These are phyloP conservation scores for Mycena sanguinolenta DNA, from an alignment of 768 basidiomycete genomes.

Conservation along the genomic window DNA sequence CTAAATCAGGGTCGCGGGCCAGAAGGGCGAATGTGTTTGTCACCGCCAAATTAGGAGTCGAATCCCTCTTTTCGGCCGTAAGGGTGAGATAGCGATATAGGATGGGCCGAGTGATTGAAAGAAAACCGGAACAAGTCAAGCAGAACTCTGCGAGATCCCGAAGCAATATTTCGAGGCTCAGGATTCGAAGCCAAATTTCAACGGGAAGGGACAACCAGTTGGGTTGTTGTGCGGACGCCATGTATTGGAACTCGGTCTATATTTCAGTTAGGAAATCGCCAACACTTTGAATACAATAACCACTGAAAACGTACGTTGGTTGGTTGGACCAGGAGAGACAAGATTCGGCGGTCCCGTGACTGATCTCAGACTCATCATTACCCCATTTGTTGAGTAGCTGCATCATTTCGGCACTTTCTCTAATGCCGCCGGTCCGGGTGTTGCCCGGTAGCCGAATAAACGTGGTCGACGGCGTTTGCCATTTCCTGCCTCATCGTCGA, in stretches of 20 bases:
- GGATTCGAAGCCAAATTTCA: conserved; percentile 24
- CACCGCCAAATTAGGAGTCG: neutral
- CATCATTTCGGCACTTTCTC: too few species aligned
- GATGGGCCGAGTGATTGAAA: conserved; percentile 17
- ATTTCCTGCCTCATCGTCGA: too few species aligned
- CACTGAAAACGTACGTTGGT: too few species aligned
- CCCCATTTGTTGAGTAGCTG: too few species aligned
- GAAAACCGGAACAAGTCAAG: conserved; percentile 21
- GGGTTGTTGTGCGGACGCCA: neutral
- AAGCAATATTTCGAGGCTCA: conserved; percentile 1
- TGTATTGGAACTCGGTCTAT: neutral
- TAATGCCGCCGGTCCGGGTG: too few species aligned
- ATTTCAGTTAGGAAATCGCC: too few species aligned
- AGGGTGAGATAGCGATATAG: conserved; percentile 15
- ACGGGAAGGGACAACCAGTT: conserved; percentile 29
- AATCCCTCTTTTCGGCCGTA: neutral
- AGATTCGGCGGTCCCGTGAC: too few species aligned
- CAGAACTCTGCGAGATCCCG: conserved; percentile 19
- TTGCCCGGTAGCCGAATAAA: too few species aligned
- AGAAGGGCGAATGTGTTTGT: conserved; percentile 22
- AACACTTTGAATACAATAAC: too few species aligned
- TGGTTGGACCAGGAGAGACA: too few species aligned
- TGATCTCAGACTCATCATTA: too few species aligned
- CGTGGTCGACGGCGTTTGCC: too few species aligned
- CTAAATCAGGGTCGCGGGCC: conserved; percentile 19